phyloP scores from a whole-genome alignment of 352 stramenopile genomes.

The Phytopythium boreale region DNA sequence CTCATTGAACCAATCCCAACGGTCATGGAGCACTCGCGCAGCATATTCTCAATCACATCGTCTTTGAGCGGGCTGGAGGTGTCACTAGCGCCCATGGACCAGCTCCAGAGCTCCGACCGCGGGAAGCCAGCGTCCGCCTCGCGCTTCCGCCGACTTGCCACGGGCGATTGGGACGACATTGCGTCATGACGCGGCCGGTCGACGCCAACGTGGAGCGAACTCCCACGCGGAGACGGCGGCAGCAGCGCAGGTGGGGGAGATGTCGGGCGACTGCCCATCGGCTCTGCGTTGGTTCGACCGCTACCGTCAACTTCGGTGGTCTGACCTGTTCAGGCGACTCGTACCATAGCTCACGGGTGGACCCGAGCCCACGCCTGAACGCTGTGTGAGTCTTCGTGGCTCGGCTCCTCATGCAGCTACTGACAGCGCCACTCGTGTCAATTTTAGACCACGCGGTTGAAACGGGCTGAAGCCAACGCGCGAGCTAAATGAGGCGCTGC shows the following conservation, averaged over 20 bases:
- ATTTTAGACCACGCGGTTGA: not conserved
- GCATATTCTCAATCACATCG: slow-evolving; percentile 53
- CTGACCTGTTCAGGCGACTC: not conserved
- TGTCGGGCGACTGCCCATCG: not conserved
- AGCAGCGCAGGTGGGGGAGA: not conserved
- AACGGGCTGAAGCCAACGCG: not conserved
- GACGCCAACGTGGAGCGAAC: not conserved
- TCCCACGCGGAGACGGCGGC: not conserved
- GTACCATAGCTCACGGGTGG: not conserved
- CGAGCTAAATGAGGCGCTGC: not conserved
- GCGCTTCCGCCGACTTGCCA: slow-evolving; percentile 15
- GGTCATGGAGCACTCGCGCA: slow-evolving; percentile 41
- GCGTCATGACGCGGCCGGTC: not conserved
- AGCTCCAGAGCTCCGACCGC: slow-evolving; percentile 57
- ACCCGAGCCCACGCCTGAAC: not conserved
- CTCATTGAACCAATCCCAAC: slow-evolving; percentile 10
- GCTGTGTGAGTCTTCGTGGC: not conserved
- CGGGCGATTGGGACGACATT: slow-evolving; percentile 3
- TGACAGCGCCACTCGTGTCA: not conserved
- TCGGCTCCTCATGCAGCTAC: not conserved
- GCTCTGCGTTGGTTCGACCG: not conserved
- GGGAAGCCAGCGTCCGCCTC: slow-evolving; percentile 33
- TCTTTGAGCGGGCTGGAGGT: slow-evolving; percentile 11
- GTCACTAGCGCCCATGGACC: slow-evolving; percentile 23
- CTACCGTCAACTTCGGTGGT: not conserved